Conservation (phyloP, 2,329 filamentous ascomycete genomes). For the Stenocarpella maydis region DNA sequence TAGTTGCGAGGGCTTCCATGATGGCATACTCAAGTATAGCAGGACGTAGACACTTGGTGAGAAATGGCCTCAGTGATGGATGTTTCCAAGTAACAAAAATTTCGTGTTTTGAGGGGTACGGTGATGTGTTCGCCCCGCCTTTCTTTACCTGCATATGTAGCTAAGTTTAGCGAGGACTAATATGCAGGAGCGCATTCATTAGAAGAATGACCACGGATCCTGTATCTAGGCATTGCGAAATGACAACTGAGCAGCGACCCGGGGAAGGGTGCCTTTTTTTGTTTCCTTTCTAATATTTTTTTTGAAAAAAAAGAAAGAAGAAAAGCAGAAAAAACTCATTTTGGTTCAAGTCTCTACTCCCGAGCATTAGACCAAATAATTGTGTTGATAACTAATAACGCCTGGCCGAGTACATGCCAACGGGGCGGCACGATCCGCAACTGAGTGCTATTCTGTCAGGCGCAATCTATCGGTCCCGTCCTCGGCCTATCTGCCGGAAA, state of each 20-base stretch:
- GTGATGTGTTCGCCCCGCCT: conserved; percentile 13
- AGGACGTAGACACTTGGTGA: not conserved
- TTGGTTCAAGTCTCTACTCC: too few relatives aligned
- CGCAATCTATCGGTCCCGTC: not conserved
- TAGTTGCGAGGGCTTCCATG: conserved; percentile 22
- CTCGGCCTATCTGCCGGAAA: conserved; percentile 4
- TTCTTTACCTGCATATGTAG: not conserved
- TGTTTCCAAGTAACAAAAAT: too few relatives aligned
- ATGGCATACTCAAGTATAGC: too few relatives aligned
- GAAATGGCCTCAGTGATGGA: not conserved
- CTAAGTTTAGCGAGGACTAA: not conserved
- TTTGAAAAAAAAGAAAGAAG: too few relatives aligned
- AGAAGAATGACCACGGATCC: not conserved
- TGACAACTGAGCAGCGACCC: not conserved
- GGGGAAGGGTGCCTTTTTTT: not conserved
- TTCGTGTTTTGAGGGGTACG: not conserved
- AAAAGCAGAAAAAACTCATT: too few relatives aligned
- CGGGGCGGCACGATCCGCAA: too few relatives aligned
- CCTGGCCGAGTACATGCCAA: too few relatives aligned
- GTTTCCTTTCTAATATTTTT: too few relatives aligned
- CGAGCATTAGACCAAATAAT: too few relatives aligned
- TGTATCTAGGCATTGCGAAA: not conserved
- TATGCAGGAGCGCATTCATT: not conserved
- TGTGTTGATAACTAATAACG: too few relatives aligned
- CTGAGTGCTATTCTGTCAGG: too few relatives aligned